A percentile compares a stretch with the other conserved stretches of the same genome.
Evolutionary conservation across 2,329 filamentous ascomycete genomes (phyloP).

Genomic region (Juglanconis oblonga): DNA sequence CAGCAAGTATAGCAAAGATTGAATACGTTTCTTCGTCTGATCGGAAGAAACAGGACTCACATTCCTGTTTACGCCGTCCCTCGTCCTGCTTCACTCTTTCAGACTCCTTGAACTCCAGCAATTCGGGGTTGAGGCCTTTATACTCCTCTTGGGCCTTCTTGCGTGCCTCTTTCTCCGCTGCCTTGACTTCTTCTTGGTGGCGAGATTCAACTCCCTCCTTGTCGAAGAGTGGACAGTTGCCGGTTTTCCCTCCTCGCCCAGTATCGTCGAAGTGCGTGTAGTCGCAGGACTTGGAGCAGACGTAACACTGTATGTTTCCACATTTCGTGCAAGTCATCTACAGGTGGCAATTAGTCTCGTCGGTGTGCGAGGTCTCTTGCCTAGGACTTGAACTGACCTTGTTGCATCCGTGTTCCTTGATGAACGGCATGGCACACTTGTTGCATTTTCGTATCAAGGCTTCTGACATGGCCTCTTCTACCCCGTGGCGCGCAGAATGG

Average conservation of each 20-base stretch:
- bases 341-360: slow-evolving; percentile 56
- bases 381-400: not conserved
- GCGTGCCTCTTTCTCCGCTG: slow-evolving; percentile 58
- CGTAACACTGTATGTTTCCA: slow-evolving; percentile 59
- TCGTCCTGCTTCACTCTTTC: slow-evolving; percentile 47
- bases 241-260: slow-evolving; percentile 41
- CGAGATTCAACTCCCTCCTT: slow-evolving; percentile 45
- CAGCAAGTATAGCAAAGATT: not conserved
- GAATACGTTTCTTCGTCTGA: not conserved
- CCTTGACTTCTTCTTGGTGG: slow-evolving; percentile 61
- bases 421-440: slow-evolving; percentile 62
- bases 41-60: not conserved
- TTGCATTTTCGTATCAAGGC: slow-evolving; percentile 78
- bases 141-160: slow-evolving; percentile 55
- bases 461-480: slow-evolving; percentile 82
- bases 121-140: slow-evolving; percentile 55
- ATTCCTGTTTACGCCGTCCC: slow-evolving; percentile 20
- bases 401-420: slow-evolving; percentile 67
- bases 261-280: slow-evolving; percentile 70
- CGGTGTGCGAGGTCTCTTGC: not conserved
- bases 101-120: slow-evolving; percentile 59
- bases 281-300: slow-evolving; percentile 64
- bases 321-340: slow-evolving; percentile 70
- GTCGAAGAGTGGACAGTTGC: slow-evolving; percentile 69
- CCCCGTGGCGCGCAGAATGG: slow-evolving; percentile 57